These are phyloP conservation scores for Penicillium longicatenatum DNA, from an alignment of 495 filamentous ascomycete species.

Conservation along the genomic window DNA sequence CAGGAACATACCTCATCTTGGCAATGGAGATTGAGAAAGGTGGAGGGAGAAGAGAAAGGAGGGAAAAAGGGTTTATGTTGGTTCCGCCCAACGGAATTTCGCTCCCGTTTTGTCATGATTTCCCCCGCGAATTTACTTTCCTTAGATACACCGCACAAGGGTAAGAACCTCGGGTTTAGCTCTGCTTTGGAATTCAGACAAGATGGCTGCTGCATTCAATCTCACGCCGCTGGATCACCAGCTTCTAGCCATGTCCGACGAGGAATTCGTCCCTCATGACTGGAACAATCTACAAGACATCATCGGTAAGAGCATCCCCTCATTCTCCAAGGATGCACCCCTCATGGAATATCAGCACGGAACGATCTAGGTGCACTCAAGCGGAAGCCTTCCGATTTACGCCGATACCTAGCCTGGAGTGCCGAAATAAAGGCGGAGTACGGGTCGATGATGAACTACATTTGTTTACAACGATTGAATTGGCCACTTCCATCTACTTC, in stretches of 20 bases:
- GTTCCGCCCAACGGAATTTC: slow-evolving; percentile 33
- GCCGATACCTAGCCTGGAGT: slow-evolving; percentile 82
- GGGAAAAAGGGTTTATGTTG: slow-evolving; percentile 16
- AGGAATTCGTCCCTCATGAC: slow-evolving; percentile 65
- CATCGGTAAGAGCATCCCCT: slow-evolving; percentile 55
- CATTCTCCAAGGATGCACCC: slow-evolving; percentile 9
- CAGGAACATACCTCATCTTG: slow-evolving; percentile 39
- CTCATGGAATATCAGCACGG: slow-evolving; percentile 44
- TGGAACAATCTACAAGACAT: slow-evolving; percentile 70
- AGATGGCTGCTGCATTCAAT: slow-evolving; percentile 51
- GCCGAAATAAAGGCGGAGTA: slow-evolving; percentile 67
- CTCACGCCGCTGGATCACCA: slow-evolving; percentile 66
- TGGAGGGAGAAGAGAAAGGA: slow-evolving; percentile 10
- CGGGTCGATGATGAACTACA: slow-evolving; percentile 74
- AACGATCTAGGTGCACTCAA: slow-evolving; percentile 78
- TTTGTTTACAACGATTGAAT: slow-evolving; percentile 69
- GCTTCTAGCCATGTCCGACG: slow-evolving; percentile 68
- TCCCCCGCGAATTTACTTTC: slow-evolving; percentile 1
- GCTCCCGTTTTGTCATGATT: slow-evolving; percentile 18
- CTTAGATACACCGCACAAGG: background rate
- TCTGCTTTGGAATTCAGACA: background rate
- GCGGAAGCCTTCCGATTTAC: slow-evolving; percentile 79
- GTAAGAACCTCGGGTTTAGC: background rate
- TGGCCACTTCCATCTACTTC: slow-evolving; percentile 55
- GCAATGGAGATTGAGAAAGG: slow-evolving; percentile 11